Evolutionary conservation across 257 asterid genomes (phyloP), one percentile per base, ranked within the genome.

Genomic region (Craterostigma plantagineum): DNA sequence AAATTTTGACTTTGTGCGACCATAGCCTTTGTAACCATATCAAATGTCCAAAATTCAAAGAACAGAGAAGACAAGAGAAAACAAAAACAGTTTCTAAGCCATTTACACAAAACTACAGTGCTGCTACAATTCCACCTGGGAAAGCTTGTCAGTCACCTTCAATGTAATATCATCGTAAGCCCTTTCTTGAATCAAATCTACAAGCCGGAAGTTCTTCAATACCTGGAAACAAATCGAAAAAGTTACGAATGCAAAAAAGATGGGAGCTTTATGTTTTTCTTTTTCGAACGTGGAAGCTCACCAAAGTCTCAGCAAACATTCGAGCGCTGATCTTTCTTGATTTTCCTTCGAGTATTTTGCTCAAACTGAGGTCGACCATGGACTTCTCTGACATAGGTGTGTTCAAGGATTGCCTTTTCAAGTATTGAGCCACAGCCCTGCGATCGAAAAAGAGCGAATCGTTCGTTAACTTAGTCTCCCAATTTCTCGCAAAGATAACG

Each of bases 351-450:
- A 86, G 67, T 45, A 86, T 76, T 58, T 66, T 63, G 53, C 55
- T 51, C 71, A 86, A 54, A 51, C 78, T 23, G 30, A 23, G 30
- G 6, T 23, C 30, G 30, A 2, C 30, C 30, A 6, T 23, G 30
- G 30, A 23, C 30, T 23, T 6, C 30, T 23, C 30, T 23, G 30
- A 6, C 30, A 6, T 23, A 23, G 30, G 2, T 2, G 6, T 23
- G 4, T 2, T 6, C 30, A 23, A 6, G 16, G 73, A 69, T 65
- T 77, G 84, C 54, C 55, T 62, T 58, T 69, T 74, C 75, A 86
- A 56, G 69, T 66, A 86, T 53, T 68, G 73, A 43, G 94, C 96
- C 49, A 81, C 80, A 18, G 92, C 94, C 65, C 96, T 86, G 75
- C 48, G 56, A 35, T 15, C 18, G 14, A 14, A 14, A 23, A 23